These are phyloP conservation scores for sunflower (Helianthus annuus) DNA, from an alignment of 129 eudicot species.

Conservation along the genomic window HanXRQr2.0-SUNRISE NC_035441.2:111304715-111305214, in stretches of 20 bases:
- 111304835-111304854: constrained; percentile 86
- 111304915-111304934: constrained; percentile 91
- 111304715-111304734: constrained; percentile 93
- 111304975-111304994: constrained; percentile 37
- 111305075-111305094: neutral
- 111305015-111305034: constrained; percentile 27
- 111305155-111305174: constrained; percentile 15
- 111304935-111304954: constrained; percentile 33
- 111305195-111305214: constrained; percentile 24
- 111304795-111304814: constrained; percentile 88
- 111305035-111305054: constrained; percentile 50
- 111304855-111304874: constrained; percentile 95
- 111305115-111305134: neutral
- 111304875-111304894: constrained; percentile 90
- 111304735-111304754: constrained; percentile 90
- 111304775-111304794: constrained; percentile 95
- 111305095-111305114: constrained; percentile 12
- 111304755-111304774: constrained; percentile 94
- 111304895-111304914: constrained; percentile 84
- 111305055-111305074: constrained; percentile 14
- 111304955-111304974: constrained; percentile 25
- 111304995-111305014: constrained; percentile 30
- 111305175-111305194: neutral
- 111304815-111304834: constrained; percentile 78
- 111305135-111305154: constrained; percentile 11